A percentile compares a stretch with the other conserved stretches of the same genome.
These are phyloP conservation scores for Sporothrix brasiliensis DNA, from an alignment of 2,329 filamentous ascomycete species.

Conservation along the genomic window DNA sequence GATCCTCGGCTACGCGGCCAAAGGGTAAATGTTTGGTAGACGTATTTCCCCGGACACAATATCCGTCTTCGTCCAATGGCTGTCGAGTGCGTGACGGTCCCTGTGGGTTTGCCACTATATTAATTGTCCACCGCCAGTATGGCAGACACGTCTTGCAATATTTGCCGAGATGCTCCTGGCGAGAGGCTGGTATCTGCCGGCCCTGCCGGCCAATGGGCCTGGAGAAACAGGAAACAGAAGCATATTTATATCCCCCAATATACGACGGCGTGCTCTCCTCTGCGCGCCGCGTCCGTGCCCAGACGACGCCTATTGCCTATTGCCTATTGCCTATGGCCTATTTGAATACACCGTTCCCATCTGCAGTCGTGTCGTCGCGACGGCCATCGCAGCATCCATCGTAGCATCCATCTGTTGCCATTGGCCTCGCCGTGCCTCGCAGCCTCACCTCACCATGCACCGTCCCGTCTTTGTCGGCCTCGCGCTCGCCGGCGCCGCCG, in stretches of 20 bases:
- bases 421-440: background rate
- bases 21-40: background rate
- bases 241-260: background rate
- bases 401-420: background rate
- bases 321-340: background rate
- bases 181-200: conserved; percentile 4
- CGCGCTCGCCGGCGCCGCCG: background rate
- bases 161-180: conserved; percentile 9
- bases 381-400: too few species aligned
- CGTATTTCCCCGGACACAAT: conserved; percentile 8
- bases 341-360: conserved; percentile 16
- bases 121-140: background rate
- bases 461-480: background rate
- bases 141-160: background rate
- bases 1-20: background rate
- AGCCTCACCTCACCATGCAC: background rate
- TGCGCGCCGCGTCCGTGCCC: background rate
- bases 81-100: background rate
- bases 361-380: background rate
- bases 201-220: background rate
- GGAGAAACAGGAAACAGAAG: background rate
- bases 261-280: background rate
- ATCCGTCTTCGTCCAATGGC: background rate
- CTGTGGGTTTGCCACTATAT: background rate
- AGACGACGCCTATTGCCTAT: background rate